These are phyloP conservation scores for Cryptosporidium viatorum DNA, from an alignment of 169 alveolate species.

Conservation along the genomic window DNA sequence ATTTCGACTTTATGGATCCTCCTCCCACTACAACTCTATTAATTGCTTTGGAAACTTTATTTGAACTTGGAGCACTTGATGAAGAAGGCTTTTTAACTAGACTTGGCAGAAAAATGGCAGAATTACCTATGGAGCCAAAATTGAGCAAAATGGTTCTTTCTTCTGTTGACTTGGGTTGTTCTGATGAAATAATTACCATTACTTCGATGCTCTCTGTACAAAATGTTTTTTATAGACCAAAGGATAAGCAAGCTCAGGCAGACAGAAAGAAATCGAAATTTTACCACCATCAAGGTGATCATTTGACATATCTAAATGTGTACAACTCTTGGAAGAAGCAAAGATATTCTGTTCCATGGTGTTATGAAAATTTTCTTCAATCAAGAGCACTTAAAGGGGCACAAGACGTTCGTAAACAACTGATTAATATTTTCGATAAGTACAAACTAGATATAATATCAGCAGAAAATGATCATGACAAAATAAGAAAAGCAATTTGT, in stretches of 20 bases:
- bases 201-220: constrained; percentile 98
- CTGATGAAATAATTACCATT: constrained; percentile 97
- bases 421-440: constrained; percentile 94
- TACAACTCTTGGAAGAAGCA: constrained; percentile 95
- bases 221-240: constrained; percentile 97
- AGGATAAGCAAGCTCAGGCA: constrained; percentile 95
- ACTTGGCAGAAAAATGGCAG: constrained; percentile 99
- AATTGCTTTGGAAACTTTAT: constrained; percentile 96
- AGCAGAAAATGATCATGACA: constrained; percentile 89
- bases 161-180: constrained; percentile 96
- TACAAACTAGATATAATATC: constrained; percentile 91
- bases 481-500: constrained; percentile 95
- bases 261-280: constrained; percentile 96
- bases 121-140: constrained; percentile 98
- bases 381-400: constrained; percentile 96
- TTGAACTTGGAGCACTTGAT: constrained; percentile 98
- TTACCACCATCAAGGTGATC: constrained; percentile 98
- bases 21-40: constrained; percentile 97
- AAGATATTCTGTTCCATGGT: constrained; percentile 94
- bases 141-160: constrained; percentile 96
- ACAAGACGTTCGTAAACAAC: constrained; percentile 96
- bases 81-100: constrained; percentile 99
- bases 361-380: constrained; percentile 97
- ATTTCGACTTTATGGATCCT: constrained; percentile 99
- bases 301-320: constrained; percentile 94